Evolutionary conservation across 306 rosid genomes (phyloP).

Genomic region (Cucurbita ficifolia): DNA sequence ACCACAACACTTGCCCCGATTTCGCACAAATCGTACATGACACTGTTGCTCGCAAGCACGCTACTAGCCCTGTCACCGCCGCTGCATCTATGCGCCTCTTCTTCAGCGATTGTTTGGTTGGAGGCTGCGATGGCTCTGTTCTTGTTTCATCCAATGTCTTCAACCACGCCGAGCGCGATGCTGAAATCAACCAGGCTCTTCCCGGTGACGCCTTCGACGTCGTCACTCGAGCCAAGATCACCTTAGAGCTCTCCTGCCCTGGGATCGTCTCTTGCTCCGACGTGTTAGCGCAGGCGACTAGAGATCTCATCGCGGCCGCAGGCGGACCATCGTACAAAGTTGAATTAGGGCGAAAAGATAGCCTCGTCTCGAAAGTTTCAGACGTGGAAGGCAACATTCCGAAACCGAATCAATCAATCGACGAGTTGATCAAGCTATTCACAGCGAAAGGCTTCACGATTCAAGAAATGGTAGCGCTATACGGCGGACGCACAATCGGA

Average conservation of each 20-base stretch:
- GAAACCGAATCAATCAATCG: conserved; percentile 11
- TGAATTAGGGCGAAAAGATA: conserved; percentile 29
- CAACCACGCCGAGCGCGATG: conserved; percentile 30
- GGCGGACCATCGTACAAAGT: conserved; percentile 41
- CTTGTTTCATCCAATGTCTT: conserved; percentile 21
- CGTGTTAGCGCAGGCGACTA: conserved; percentile 27
- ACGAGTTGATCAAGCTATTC: conserved; percentile 18
- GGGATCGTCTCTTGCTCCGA: conserved; percentile 43
- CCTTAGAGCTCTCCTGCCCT: conserved; percentile 41
- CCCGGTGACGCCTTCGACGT: conserved; percentile 38
- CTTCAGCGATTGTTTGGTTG: conserved; percentile 35
- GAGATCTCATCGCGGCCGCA: conserved; percentile 30
- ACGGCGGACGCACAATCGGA: conserved; percentile 40
- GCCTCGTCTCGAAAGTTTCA: conserved; percentile 17
- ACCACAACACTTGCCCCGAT: conserved; percentile 27
- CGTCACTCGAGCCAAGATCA: conserved; percentile 18
- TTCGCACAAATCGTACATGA: conserved; percentile 21
- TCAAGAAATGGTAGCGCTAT: conserved; percentile 34
- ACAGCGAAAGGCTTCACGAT: conserved; percentile 20
- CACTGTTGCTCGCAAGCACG: conserved; percentile 16
- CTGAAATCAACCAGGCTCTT: conserved; percentile 29
- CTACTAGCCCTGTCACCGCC: conserved; percentile 24
- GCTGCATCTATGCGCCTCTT: conserved; percentile 34
- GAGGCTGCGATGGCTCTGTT: conserved; percentile 36
- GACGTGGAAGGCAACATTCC: conserved; percentile 23